phyloP scores from a whole-genome alignment of 495 filamentous ascomycete genomes.

The Aeminium ludgeri region DNA sequence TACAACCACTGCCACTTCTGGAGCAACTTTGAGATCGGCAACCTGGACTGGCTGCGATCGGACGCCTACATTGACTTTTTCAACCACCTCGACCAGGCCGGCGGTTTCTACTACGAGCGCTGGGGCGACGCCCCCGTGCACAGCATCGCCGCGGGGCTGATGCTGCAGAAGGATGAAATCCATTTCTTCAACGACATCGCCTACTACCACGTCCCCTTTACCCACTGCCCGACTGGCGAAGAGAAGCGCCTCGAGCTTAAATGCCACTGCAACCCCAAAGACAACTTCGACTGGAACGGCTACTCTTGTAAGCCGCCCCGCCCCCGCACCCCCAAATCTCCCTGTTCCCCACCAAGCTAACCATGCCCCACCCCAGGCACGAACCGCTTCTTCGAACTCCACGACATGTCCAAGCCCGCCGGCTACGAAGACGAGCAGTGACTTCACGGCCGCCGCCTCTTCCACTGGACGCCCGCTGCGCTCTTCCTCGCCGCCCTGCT shows the following conservation, averaged over 20 bases:
- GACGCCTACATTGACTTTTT: slow-evolving; percentile 41
- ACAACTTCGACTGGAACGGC: slow-evolving; percentile 98
- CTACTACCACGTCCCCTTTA: slow-evolving; percentile 98
- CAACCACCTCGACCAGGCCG: slow-evolving; percentile 37
- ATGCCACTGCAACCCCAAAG: slow-evolving; percentile 85
- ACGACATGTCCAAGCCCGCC: slow-evolving; percentile 52
- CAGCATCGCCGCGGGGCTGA: slow-evolving; percentile 76
- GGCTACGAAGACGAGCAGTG: background rate
- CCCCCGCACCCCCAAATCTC: background rate
- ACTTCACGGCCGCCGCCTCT: background rate
- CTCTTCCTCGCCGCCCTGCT: background rate
- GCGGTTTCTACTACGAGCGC: slow-evolving; percentile 46
- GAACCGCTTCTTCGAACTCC: slow-evolving; percentile 63
- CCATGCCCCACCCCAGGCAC: slow-evolving; percentile 49
- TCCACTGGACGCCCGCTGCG: background rate
- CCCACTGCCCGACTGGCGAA: slow-evolving; percentile 86
- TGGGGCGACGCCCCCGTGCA: slow-evolving; percentile 53
- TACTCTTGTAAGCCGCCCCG: slow-evolving; percentile 89
- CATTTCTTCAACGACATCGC: slow-evolving; percentile 99
- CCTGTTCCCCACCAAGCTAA: too few species aligned
- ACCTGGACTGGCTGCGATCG: slow-evolving; percentile 41
- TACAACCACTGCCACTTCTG: slow-evolving; percentile 94
- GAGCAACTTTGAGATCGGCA: slow-evolving; percentile 49
- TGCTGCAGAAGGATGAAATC: slow-evolving; percentile 80
- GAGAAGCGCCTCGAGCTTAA: slow-evolving; percentile 60